Evolutionary conservation across 805 yeast genomes (phyloP).

Genomic region (Candida germanica): DNA sequence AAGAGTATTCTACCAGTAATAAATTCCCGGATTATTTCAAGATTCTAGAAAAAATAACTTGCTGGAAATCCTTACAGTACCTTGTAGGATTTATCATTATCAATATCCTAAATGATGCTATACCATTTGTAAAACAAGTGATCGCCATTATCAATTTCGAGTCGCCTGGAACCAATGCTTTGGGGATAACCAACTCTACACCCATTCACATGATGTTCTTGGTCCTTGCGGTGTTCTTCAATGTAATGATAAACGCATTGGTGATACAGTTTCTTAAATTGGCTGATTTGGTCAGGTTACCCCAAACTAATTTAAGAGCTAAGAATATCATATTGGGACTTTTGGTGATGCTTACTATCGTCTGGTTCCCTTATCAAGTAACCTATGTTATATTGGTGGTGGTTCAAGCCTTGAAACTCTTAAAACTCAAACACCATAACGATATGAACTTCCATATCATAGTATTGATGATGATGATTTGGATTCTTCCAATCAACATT

Average conservation of each 20-base stretch:
- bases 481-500: conserved; percentile 75
- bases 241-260: background rate
- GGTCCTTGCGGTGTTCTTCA: conserved; percentile 3
- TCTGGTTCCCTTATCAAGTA: conserved; percentile 79
- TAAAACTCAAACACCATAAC: conserved; percentile 28
- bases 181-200: conserved; percentile 4
- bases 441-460: conserved; percentile 61
- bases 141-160: conserved; percentile 4
- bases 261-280: conserved; percentile 3
- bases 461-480: conserved; percentile 62
- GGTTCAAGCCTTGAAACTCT: conserved; percentile 54
- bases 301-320: conserved; percentile 6
- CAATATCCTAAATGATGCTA: background rate
- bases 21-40: conserved; percentile 28
- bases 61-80: conserved; percentile 8
- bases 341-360: conserved; percentile 8
- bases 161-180: background rate
- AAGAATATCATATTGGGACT: conserved; percentile 6
- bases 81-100: conserved; percentile 7
- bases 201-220: conserved; percentile 5
- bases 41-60: conserved; percentile 33
- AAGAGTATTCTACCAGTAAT: conserved; percentile 31
- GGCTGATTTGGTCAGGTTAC: background rate
- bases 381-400: conserved; percentile 60
- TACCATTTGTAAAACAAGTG: conserved; percentile 1